Base-by-base conservation (phyloP, 176 grass and related monocot genomes). In the Eragrostis curvula region DNA sequence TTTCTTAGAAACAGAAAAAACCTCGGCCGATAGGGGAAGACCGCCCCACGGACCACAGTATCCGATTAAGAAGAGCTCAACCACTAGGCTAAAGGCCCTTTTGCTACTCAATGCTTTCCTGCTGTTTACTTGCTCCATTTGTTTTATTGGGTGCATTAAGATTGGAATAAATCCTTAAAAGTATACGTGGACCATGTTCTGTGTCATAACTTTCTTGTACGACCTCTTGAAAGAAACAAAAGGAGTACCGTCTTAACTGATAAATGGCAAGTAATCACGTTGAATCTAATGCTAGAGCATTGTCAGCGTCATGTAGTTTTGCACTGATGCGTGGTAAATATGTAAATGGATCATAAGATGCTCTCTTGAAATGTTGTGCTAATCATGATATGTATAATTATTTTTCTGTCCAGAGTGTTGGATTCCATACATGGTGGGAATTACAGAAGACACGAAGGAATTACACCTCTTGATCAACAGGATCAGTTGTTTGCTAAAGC, bases 391-490 rank as follows among this genome's bases (percentile, higher is more conserved):
- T 83, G 10, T 45, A 3, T 40, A 11, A 5, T 58, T 46, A 29
- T 64, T 73, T 61, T 76, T 25, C 49, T 39, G 27, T 18, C 53
- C 91, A 98, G 96, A 25, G 30, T 93, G 86, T 70, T 91, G 79
- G 96, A 99, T 56, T 96, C 96, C 20, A 50, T 88, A 63, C 91
- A 95, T 49, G 93, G 90, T 14, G 75, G 68, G 14, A 58, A 83
- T 66, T 62, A 84, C 84, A 91, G 66, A 91, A 93, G 71, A 77
- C 43, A 85, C 0, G 90, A 88, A 59, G 89, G 89, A 69, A 96
- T 99, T 73, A 99, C 90, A 69, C 83, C 96, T 7, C 84, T 98
- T 68, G 96, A 98, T 66, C 84, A 98, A 73, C 90, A 95, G 84
- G 88, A 96, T 69, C 96, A 98, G 52, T 89, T 98, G 67, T 90